Base-by-base conservation (phyloP, 768 basidiomycete species). In the Plicaturopsis crispa region DNA sequence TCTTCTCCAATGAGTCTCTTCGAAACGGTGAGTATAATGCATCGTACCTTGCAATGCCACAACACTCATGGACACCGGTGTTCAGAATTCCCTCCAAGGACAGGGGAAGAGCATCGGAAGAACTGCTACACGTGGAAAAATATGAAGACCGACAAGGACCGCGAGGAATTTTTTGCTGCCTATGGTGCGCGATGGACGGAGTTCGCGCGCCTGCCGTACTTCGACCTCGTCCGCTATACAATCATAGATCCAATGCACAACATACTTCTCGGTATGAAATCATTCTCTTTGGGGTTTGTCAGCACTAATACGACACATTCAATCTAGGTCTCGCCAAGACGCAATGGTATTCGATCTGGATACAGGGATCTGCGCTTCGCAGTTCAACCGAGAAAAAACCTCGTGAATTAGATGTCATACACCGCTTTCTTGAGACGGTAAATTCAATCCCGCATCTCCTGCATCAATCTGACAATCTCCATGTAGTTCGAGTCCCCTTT, bases 171-270 rank as follows among this genome's bases (percentile, higher is more conserved):
- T 22, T 49, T 57, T 37, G 30, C 33, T 17, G 31, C 41, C 21
- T 30, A 54, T 50, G 59, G 48, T 12, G 46, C 40, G 10, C 43
- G 45, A 21, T 60, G 52, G 53, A 47, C 50, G 14, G 45, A 60
- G 39, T 44, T 60, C 21, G 40, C 48, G 16, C 30, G 45, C 2
- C 45, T 60, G 4, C 39, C 43, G 4, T 60, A 60, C 34, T 56
- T 57, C 37, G 41, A 58, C 33, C 42, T 49, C 2, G 43, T 52
- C 3, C 35, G 38, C 11, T 38, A 46, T 24, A 46, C 42, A 10
- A 38, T 57, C 10, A 42, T 59, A 21, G 57, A 57, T 36, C 57
- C 54, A 5, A 59, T 59, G 57, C 54, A 59, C 38, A 57, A 52
- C 42, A 32, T 59, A 3, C 39, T 56, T 12, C 46, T 52, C n/a